Evolutionary conservation across 169 alveolate genomes (phyloP).

Genomic region (Plasmodium inui): DNA sequence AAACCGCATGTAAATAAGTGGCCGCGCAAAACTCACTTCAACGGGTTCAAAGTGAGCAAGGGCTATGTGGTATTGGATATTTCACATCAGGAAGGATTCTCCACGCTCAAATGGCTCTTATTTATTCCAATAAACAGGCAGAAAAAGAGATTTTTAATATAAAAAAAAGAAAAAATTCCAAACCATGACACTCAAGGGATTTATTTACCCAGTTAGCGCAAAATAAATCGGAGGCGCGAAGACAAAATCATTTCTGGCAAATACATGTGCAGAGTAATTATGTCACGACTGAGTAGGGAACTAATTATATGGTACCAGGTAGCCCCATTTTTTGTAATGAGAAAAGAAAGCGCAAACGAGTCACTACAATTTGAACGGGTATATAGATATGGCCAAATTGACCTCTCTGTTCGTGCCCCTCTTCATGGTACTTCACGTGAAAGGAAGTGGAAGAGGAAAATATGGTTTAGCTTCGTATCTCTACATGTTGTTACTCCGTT

Average conservation of each 20-base stretch:
- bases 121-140: no score
- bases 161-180: no score
- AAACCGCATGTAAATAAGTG: constrained; percentile 77
- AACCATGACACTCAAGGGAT: neutral
- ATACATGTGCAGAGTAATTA: neutral
- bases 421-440: neutral
- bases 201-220: neutral
- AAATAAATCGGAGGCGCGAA: neutral
- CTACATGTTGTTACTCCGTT: neutral
- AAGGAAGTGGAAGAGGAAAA: neutral
- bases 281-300: neutral
- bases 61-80: neutral
- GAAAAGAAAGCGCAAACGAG: neutral
- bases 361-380: neutral
- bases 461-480: neutral
- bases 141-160: neutral
- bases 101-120: neutral
- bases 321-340: neutral
- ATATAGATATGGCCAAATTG: neutral
- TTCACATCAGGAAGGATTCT: no score
- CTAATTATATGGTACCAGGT: neutral
- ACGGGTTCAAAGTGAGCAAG: no score
- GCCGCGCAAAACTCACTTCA: neutral
- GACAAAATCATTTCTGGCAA: neutral
- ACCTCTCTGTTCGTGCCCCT: neutral